Base-by-base conservation (phyloP, 306 rosid species). In the Quillaja saponaria region DNA sequence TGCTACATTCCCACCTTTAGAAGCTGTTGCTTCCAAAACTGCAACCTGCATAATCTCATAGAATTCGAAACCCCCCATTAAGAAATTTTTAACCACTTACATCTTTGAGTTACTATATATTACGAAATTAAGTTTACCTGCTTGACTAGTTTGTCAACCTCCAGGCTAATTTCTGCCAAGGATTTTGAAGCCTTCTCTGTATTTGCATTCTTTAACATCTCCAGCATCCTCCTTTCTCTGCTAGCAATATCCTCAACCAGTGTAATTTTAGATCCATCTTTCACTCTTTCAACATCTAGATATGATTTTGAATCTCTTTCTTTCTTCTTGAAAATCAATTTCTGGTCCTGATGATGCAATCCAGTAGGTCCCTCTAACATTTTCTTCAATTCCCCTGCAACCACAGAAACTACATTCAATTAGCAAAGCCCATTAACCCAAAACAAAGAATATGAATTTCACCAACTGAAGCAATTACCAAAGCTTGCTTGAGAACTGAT, bases 321-420 rank as follows among this genome's bases (percentile, higher is more conserved):
- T 58, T 80, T 92, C 55, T 81, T 86, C 78, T 79, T 92, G 82
- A 59, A 88, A 25, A 88, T 75, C 69, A 92, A 39, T 59, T 86
- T 92, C 71, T 86, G 95, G 41, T 86, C 95, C 39, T 63, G 53
- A 41, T 68, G 86, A 68, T 86, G 90, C 75, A 92, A 37, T 3
- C 88, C 90, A 0, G 95, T 84, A 2, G 61, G 47, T 50, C 66
- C 90, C 53, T 80, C 71, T 68, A 92, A 63, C 79, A 81, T 71
- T 61, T 88, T 88, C 90, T 92, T 92, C 95, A 92, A 73, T 40
- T 92, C 94, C 58, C 96, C 98, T 92, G 82, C 82, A 34, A 55
- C 13, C 54, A 37, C 42, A 13, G 38, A 41, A 12, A 42, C 39
- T 63, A 42, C 52, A n/a, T 25, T 28, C 25, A 17, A 39, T 37